Evolutionary conservation across 805 yeast genomes (phyloP), one percentile per base, ranked within the genome.

Genomic region (Kazachstania kunashirensis): DNA sequence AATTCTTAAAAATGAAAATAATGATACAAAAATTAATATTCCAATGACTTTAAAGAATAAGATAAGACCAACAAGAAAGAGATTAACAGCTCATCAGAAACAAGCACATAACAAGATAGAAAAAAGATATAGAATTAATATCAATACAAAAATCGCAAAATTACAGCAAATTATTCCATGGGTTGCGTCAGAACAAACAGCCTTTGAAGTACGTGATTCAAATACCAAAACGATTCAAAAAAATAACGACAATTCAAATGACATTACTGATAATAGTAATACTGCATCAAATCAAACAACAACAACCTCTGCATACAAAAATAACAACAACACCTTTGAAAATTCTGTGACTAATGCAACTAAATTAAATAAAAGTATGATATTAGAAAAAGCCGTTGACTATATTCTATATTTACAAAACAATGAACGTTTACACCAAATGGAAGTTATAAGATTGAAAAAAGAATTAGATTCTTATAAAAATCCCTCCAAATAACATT

Each of bases 91-190:
- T 3, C 67, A 68, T 45, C 85, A 79, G 57, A 76, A 78, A 46
- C 75, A 74, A 49, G 83, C 83, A 0, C 86, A 79, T 52, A 79
- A 78, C 60, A 74, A 73, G 57, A 76, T 79, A 42, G 85, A 79
- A 50, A 75, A 78, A 50, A 70, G 77, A 43, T 79, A 79, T 55
- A 63, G 85, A 52, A 77, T 77, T 43, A 79, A 78, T 53, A 77
- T 79, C 55, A 79, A 78, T 52, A 73, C 80, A 15, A 78, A 78
- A 54, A 79, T 79, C 39, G 81, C 81, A 6, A 75, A 75, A 18
- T 58, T 79, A 39, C 82, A 77, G 50, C 70, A 68, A 46, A 65
- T 79, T 16, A 77, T 79, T 26, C 86, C 86, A 10, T 72, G 79
- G 74, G 73, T 77, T 37, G 70, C 77, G 6, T 56, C 65, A 37